Percentiles rank a stretch among this genome's conserved stretches.
Conservation (phyloP, 2,329 filamentous ascomycete genomes). For the Gliomastix tumulicola region DNA sequence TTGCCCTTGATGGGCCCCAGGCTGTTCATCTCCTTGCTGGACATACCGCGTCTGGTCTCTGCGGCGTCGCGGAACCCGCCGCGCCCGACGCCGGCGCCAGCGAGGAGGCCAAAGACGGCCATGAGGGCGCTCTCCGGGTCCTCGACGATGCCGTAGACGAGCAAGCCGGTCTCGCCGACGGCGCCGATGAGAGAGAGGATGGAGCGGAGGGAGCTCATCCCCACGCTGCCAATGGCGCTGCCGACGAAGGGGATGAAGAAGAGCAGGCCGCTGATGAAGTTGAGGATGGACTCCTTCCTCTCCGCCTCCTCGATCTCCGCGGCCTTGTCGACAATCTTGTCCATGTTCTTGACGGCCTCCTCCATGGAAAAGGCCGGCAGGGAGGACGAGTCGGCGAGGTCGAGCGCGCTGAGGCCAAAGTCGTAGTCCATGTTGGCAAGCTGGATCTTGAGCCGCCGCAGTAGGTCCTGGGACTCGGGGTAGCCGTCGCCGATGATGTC, state of each 20-base stretch:
- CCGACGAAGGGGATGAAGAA: constrained; percentile 43
- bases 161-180: constrained; percentile 13
- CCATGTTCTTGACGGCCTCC: constrained; percentile 15
- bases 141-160: constrained; percentile 13
- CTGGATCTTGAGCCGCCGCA: constrained; percentile 1
- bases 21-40: constrained; percentile 5
- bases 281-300: constrained; percentile 13
- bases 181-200: constrained; percentile 9
- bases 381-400: constrained; percentile 2
- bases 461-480: constrained; percentile 4
- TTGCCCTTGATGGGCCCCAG: constrained; percentile 9
- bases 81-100: constrained; percentile 7
- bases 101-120: constrained; percentile 12
- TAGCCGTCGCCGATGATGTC: constrained; percentile 10
- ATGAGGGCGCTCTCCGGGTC: constrained; percentile 17
- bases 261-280: constrained; percentile 34
- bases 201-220: constrained; percentile 7
- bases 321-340: constrained; percentile 14
- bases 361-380: constrained; percentile 7
- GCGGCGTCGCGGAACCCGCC: constrained; percentile 7
- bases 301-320: constrained; percentile 12
- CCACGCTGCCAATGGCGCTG: constrained; percentile 23
- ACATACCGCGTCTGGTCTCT: constrained; percentile 8
- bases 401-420: neutral
- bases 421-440: too few relatives aligned